A percentile compares a stretch with the other conserved stretches of the same genome.
Conservation (phyloP, 2,329 filamentous ascomycete species). For the Fusarium tanahbumbuense region DNA sequence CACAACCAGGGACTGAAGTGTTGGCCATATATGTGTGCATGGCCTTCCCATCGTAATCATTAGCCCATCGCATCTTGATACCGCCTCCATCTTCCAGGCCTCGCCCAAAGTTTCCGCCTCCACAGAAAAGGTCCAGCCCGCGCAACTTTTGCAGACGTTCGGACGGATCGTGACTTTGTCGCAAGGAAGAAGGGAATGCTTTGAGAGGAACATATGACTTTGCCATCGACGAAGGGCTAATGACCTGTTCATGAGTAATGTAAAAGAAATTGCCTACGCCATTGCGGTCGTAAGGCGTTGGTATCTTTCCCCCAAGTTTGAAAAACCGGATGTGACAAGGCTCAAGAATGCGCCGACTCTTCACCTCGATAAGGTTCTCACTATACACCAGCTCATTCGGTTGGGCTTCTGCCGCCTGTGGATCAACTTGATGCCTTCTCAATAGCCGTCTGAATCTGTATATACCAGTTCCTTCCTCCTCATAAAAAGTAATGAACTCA, state of each 20-base stretch:
- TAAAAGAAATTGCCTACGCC: slow-evolving; percentile 76
- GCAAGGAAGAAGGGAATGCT: slow-evolving; percentile 53
- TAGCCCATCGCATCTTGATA: slow-evolving; percentile 72
- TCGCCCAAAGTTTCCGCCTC: slow-evolving; percentile 80
- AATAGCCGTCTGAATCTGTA: slow-evolving; percentile 63
- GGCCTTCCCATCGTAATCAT: slow-evolving; percentile 73
- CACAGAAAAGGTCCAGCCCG: slow-evolving; percentile 80
- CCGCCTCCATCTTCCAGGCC: slow-evolving; percentile 79
- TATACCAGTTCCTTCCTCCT: slow-evolving; percentile 26
- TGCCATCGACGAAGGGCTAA: background rate
- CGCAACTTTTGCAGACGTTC: slow-evolving; percentile 56
- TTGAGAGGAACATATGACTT: slow-evolving; percentile 52
- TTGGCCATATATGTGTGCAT: slow-evolving; percentile 83
- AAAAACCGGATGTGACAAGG: slow-evolving; percentile 72
- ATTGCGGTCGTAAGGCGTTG: slow-evolving; percentile 71
- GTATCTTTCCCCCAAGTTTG: slow-evolving; percentile 57
- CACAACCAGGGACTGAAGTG: slow-evolving; percentile 50
- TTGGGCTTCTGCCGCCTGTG: slow-evolving; percentile 44
- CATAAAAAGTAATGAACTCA: slow-evolving; percentile 60
- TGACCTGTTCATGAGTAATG: slow-evolving; percentile 58
- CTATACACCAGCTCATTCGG: slow-evolving; percentile 72
- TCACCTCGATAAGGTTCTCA: slow-evolving; percentile 55
- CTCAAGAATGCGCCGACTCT: slow-evolving; percentile 58
- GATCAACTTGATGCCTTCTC: slow-evolving; percentile 59
- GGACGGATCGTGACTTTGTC: slow-evolving; percentile 67